Evolutionary conservation across 164 flowering plant species (phyloP), one percentile per base, ranked within the genome.

Genomic region (Umbilicus rupestris): DNA sequence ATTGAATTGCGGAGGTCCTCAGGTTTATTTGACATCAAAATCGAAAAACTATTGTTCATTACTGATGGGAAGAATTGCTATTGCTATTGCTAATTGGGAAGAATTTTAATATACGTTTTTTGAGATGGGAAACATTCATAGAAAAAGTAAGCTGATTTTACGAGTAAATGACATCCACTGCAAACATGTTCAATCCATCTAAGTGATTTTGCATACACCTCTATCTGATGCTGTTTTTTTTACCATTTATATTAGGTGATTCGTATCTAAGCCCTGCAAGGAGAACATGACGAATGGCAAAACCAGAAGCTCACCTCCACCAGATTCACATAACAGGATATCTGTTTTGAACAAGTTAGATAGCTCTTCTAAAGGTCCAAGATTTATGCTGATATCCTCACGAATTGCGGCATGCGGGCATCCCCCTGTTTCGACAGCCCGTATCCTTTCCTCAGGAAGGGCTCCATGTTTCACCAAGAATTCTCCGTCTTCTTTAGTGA

Each of bases 371-470:
- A 94, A 89, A 64, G 99, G 99, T 19, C 97, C 96, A 33, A 94
- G 85, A 77, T 94, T 94, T 50, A 94, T 91, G 82, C 99, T 94
- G 72, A 94, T 91, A 73, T 94, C 99, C 78, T 94, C 99, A 52
- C 97, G 88, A 65, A 94, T 94, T 11, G 99, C 99, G 55, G 97
- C 99, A 84, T 91, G 99, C 7, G 99, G 99, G 69, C 99, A 94
- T 29, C 99, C 99, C 46, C 99, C 99, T 16, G 99, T 94, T 83
- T 94, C 99, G 11, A 94, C 97, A 66, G 97, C 99, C 62, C 99
- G 91, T 64, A 91, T 91, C 73, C 99, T 86, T 80, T 91, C 97
- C 79, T 84, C 93, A 0, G 99, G 97, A 77, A 91, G 92, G 49
- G 97, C 98, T 49, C 92, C 94, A 74, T 93, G 79, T 78, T 86